A percentile compares a stretch with the other conserved stretches of the same genome.
Evolutionary conservation across 2,329 filamentous ascomycete genomes (phyloP).

Genomic region (Ascocoryne sarcoides): DNA sequence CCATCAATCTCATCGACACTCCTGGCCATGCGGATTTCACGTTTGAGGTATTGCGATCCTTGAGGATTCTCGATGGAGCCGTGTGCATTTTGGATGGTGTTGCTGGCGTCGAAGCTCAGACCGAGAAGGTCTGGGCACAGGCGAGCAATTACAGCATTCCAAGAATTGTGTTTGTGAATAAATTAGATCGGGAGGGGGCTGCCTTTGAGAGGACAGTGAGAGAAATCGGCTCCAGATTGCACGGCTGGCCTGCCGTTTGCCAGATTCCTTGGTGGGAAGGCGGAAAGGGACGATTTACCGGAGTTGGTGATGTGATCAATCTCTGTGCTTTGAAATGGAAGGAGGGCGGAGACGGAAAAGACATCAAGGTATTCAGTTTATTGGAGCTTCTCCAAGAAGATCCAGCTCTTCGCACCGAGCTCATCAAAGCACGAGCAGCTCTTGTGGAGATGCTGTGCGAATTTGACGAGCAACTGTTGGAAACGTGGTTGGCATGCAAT

Average conservation of each 20-base stretch:
- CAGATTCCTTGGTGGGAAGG: conserved; percentile 90
- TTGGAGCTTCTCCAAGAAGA: conserved; percentile 43
- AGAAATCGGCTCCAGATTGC: conserved; percentile 72
- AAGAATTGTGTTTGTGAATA: conserved; percentile 73
- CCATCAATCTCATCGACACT: conserved; percentile 89
- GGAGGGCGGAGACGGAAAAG: conserved; percentile 55
- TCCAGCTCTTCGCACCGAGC: conserved; percentile 48
- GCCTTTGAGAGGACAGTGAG: conserved; percentile 76
- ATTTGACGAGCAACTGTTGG: conserved; percentile 77
- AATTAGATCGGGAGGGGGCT: conserved; percentile 75
- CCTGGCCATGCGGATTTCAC: conserved; percentile 96
- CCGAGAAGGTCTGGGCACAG: conserved; percentile 91
- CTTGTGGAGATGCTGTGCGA: conserved; percentile 81
- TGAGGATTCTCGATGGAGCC: conserved; percentile 80
- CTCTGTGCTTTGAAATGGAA: conserved; percentile 69
- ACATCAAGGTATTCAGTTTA: conserved; percentile 46
- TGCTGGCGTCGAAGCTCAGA: conserved; percentile 92
- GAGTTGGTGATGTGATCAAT: conserved; percentile 76
- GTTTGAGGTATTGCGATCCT: conserved; percentile 87
- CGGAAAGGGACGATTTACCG: conserved; percentile 64
- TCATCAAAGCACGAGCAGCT: conserved; percentile 65
- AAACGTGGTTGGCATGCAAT: conserved; percentile 70
- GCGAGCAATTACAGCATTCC: conserved; percentile 81
- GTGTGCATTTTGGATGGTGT: conserved; percentile 92
- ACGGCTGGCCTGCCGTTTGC: conserved; percentile 81